These are phyloP conservation scores for Aspergillus hortae DNA, from an alignment of 2,329 filamentous ascomycete species.

Conservation along the genomic window DNA sequence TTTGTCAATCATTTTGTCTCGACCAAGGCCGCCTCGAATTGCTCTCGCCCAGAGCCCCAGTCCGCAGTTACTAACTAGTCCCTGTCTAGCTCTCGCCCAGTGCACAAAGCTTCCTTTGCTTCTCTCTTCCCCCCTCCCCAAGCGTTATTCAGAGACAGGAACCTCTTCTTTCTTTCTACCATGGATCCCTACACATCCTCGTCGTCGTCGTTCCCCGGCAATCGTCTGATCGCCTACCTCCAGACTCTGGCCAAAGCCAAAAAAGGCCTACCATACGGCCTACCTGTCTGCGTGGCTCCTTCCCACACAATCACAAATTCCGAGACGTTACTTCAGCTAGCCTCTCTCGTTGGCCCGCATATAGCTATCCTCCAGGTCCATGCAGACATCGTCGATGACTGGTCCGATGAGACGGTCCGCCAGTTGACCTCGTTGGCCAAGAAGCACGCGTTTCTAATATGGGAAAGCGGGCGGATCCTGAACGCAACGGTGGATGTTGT, in stretches of 20 bases:
- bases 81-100: conserved; percentile 4
- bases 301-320: conserved; percentile 58
- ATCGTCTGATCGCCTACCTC: conserved; percentile 37
- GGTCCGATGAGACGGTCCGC: conserved; percentile 52
- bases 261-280: conserved; percentile 34
- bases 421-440: conserved; percentile 33
- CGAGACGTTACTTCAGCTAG: conserved; percentile 52
- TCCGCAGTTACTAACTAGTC: neutral
- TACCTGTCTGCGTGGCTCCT: conserved; percentile 44
- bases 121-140: conserved; percentile 5
- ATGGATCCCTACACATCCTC: conserved; percentile 16
- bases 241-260: conserved; percentile 31
- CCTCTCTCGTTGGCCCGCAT: conserved; percentile 57
- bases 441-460: conserved; percentile 37
- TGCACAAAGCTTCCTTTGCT: conserved; percentile 2
- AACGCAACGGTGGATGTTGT: conserved; percentile 34
- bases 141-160: conserved; percentile 1
- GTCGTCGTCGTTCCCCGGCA: conserved; percentile 24
- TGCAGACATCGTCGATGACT: conserved; percentile 61
- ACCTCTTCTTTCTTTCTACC: neutral
- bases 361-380: conserved; percentile 61
- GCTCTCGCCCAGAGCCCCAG: conserved; percentile 6
- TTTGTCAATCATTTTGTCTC: conserved; percentile 22
- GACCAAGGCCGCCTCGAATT: conserved; percentile 11
- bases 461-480: conserved; percentile 39